Base-by-base conservation (phyloP, 225 moss, liverwort and hornwort species). In the Takakia lepidozioides region DNA sequence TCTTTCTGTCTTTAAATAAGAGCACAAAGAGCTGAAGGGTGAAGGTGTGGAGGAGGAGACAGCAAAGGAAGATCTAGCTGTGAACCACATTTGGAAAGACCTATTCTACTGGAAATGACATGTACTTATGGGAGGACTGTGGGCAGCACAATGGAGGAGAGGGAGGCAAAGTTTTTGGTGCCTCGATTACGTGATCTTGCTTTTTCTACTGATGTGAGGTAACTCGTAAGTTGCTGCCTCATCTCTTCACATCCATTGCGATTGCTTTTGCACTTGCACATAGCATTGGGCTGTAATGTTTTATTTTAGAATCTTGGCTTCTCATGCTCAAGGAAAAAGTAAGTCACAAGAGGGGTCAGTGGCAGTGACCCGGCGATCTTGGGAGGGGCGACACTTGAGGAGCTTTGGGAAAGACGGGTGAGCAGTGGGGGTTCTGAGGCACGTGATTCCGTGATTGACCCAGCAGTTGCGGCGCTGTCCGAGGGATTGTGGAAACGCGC, bases 171-270 rank as follows among this genome's bases (percentile, higher is more conserved):
- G 61, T 90, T 74, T 57, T 68, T 95, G 66, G 75, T 55, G 15
- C 84, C 95, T 25, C 87, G 89, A 22, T 51, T 95, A 58, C 84
- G 89, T 41, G 95, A 95, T 64, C 62, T 95, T n/a, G 90, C 90
- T 20, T 95, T 95, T 69, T 76, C 82, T 56, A 69, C 80, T 44
- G 77, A 87, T 75, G 82, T 87, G 72, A 87, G 87, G 87, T 87
- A 80, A 80, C 39, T 60, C 62, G 67, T 74, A 58, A 70, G 70
- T 74, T n/a, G n/a, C n/a, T n/a, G n/a, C n/a, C n/a, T n/a, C n/a
- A n/a, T n/a, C n/a, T n/a, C n/a, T n/a, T n/a, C n/a, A n/a, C n/a
- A n/a, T n/a, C n/a, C n/a, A n/a, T n/a, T n/a, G n/a, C n/a, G n/a
- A n/a, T n/a, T n/a, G n/a, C n/a, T n/a, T n/a, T n/a, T n/a, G n/a